Percentiles rank a stretch among this genome's conserved stretches.
phyloP scores from a whole-genome alignment of 129 eudicot species.

The Arctium minus region DNA sequence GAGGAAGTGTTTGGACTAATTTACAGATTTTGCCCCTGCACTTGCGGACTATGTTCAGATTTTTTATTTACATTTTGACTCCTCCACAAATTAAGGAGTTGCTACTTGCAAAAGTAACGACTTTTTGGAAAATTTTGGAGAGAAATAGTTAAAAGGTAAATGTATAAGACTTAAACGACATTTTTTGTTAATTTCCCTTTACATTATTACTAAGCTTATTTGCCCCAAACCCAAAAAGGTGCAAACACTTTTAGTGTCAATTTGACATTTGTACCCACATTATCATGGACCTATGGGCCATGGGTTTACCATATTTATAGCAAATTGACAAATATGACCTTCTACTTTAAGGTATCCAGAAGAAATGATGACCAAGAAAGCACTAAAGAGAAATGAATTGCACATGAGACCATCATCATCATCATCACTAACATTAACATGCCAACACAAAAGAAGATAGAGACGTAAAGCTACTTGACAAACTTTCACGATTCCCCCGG shows the following conservation, averaged over 20 bases:
- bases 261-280: background rate
- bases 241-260: background rate
- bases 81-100: too few species aligned
- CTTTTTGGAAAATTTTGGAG: too few species aligned
- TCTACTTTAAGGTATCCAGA: conserved; percentile 6
- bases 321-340: conserved; percentile 15
- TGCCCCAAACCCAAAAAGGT: background rate
- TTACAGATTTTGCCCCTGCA: too few species aligned
- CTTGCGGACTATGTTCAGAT: too few species aligned
- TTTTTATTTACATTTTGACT: too few species aligned
- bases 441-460: conserved; percentile 20
- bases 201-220: too few species aligned
- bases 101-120: too few species aligned
- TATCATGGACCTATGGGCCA: background rate
- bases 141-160: too few species aligned
- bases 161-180: too few species aligned
- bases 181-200: too few species aligned
- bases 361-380: conserved; percentile 22
- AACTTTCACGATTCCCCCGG: conserved; percentile 28
- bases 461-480: conserved; percentile 31
- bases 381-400: conserved; percentile 27
- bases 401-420: conserved; percentile 16
- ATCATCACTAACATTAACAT: background rate
- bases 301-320: background rate
- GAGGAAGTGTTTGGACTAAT: too few species aligned